A percentile compares a stretch with the other conserved stretches of the same genome.
Evolutionary conservation across 2,329 filamentous ascomycete genomes (phyloP).

Genomic region (Rutstroemia sp.): DNA sequence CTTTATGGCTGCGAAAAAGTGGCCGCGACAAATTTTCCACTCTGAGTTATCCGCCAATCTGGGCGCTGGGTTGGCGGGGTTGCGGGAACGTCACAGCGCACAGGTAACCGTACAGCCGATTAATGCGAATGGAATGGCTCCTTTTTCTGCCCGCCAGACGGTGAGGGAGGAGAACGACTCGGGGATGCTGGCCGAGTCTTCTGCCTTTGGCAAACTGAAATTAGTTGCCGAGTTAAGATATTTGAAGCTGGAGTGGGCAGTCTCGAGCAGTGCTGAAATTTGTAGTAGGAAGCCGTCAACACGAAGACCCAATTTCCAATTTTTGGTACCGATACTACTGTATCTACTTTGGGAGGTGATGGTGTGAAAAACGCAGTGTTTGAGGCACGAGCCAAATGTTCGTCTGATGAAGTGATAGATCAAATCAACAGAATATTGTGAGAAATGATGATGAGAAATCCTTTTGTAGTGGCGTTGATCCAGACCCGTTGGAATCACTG

Average conservation of each 20-base stretch:
- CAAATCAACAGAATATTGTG: constrained; percentile 5
- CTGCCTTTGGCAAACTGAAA: background rate
- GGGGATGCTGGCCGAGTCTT: background rate
- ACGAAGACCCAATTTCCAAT: background rate
- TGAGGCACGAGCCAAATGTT: constrained; percentile 28
- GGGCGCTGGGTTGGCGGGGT: constrained; percentile 20
- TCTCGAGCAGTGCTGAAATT: background rate
- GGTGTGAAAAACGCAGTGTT: constrained; percentile 22
- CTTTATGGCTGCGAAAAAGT: constrained; percentile 3
- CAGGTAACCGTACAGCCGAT: constrained; percentile 22
- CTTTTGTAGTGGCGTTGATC: constrained; percentile 3
- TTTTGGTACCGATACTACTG: background rate
- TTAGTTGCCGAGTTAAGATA: background rate
- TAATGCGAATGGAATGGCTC: constrained; percentile 13
- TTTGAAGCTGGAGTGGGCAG: background rate
- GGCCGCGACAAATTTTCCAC: constrained; percentile 13
- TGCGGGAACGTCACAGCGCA: constrained; percentile 22
- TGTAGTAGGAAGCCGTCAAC: background rate
- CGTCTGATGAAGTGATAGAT: constrained; percentile 22
- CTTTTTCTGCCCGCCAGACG: constrained; percentile 3
- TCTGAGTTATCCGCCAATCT: constrained; percentile 24
- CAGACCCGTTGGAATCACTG: background rate
- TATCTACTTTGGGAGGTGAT: constrained; percentile 8
- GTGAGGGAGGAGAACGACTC: background rate
- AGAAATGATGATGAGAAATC: background rate